Evolutionary conservation across 2,329 filamentous ascomycete genomes (phyloP).

Genomic region (Scorias spongiosa): DNA sequence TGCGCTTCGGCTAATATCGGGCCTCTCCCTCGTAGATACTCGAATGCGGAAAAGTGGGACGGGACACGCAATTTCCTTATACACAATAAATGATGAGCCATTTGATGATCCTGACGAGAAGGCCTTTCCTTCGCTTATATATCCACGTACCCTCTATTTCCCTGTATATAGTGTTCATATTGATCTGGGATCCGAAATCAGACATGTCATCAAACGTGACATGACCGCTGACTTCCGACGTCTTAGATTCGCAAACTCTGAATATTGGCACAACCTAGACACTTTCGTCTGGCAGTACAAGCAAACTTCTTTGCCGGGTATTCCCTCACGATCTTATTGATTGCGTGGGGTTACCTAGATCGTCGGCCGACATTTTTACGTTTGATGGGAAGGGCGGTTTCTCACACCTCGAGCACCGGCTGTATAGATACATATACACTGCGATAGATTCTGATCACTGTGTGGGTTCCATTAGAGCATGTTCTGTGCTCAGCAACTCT

Average conservation of each 20-base stretch:
- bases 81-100: constrained; percentile 47
- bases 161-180: background rate
- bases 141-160: background rate
- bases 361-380: too few relatives aligned
- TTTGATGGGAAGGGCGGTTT: too few relatives aligned
- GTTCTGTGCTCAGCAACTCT: too few relatives aligned
- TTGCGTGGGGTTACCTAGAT: too few relatives aligned
- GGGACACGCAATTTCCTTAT: constrained; percentile 68
- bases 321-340: background rate
- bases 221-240: background rate
- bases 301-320: constrained; percentile 8
- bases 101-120: too few relatives aligned
- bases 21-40: constrained; percentile 35
- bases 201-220: too few relatives aligned
- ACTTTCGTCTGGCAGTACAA: constrained; percentile 12
- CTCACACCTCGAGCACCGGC: too few relatives aligned
- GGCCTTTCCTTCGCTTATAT: too few relatives aligned
- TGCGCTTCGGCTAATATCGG: constrained; percentile 13
- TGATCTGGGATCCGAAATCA: too few relatives aligned
- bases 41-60: constrained; percentile 80
- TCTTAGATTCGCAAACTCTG: constrained; percentile 14
- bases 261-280: constrained; percentile 11
- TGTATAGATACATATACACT: background rate
- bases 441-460: background rate
- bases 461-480: too few relatives aligned